phyloP scores from a whole-genome alignment of 2,329 filamentous ascomycete species.

The Hypoxylon sp. region DNA sequence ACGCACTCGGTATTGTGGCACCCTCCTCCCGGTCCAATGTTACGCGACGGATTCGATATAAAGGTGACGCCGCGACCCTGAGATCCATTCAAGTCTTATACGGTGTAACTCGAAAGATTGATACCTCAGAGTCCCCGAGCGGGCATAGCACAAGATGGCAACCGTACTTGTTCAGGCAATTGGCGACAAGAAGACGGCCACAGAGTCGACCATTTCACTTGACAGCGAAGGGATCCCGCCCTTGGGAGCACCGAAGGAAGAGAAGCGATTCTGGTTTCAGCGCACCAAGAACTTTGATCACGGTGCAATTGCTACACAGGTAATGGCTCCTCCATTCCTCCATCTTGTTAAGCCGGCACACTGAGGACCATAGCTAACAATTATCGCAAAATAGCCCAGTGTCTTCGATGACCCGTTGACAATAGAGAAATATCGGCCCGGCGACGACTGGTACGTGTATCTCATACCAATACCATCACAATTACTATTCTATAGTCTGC shows the following conservation, averaged over 20 bases:
- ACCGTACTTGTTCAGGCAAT: slow-evolving; percentile 32
- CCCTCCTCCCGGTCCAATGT: not conserved
- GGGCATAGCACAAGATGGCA: slow-evolving; percentile 30
- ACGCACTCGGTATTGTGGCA: slow-evolving; percentile 12
- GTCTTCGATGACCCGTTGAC: slow-evolving; percentile 54
- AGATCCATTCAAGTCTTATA: too few relatives aligned
- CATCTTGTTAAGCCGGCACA: too few relatives aligned
- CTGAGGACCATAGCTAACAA: not conserved
- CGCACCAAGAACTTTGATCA: slow-evolving; percentile 37
- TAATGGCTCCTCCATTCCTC: slow-evolving; percentile 10
- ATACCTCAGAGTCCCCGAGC: not conserved
- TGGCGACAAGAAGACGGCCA: slow-evolving; percentile 27
- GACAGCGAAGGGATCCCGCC: slow-evolving; percentile 34
- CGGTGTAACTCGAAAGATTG: not conserved
- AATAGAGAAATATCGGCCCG: slow-evolving; percentile 48
- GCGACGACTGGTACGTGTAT: slow-evolving; percentile 35
- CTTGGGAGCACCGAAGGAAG: slow-evolving; percentile 40
- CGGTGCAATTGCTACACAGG: slow-evolving; percentile 39
- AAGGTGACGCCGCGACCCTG: slow-evolving; percentile 3
- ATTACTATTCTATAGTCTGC: too few relatives aligned
- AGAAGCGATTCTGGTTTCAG: slow-evolving; percentile 47
- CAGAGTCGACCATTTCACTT: slow-evolving; percentile 33
- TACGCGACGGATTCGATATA: too few relatives aligned
- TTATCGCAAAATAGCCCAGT: slow-evolving; percentile 47
- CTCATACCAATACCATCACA: too few relatives aligned